Evolutionary conservation across 495 filamentous ascomycete species (phyloP).

Genomic region (Penicillium soppii): DNA sequence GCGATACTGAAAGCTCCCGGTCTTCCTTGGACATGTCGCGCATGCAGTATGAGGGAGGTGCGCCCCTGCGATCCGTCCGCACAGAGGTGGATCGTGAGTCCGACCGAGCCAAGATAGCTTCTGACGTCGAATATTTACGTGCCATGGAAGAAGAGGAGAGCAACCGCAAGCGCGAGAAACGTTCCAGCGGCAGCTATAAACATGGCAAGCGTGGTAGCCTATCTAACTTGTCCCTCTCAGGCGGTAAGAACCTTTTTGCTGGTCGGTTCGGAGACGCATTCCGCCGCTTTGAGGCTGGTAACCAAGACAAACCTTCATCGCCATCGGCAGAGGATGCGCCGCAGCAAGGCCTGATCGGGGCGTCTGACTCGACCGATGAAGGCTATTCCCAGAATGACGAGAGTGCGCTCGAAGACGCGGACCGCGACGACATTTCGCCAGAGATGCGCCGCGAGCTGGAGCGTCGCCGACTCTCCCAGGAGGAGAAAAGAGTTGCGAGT

Average conservation of each 20-base stretch:
- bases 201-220: slow-evolving; percentile 82
- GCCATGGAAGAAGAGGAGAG: slow-evolving; percentile 72
- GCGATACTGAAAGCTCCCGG: slow-evolving; percentile 55
- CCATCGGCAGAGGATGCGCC: slow-evolving; percentile 42
- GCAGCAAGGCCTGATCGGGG: slow-evolving; percentile 58
- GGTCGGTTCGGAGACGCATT: slow-evolving; percentile 96
- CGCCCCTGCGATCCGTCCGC: slow-evolving; percentile 34
- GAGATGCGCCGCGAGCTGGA: slow-evolving; percentile 92
- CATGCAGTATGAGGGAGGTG: slow-evolving; percentile 38
- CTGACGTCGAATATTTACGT: slow-evolving; percentile 84
- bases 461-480: slow-evolving; percentile 75
- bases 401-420: slow-evolving; percentile 49
- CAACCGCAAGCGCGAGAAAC: slow-evolving; percentile 67
- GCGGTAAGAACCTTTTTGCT: slow-evolving; percentile 81
- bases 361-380: slow-evolving; percentile 55
- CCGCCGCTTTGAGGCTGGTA: slow-evolving; percentile 79
- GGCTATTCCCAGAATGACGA: slow-evolving; percentile 53
- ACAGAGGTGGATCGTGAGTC: slow-evolving; percentile 37
- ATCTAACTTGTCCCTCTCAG: slow-evolving; percentile 69
- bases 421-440: slow-evolving; percentile 72
- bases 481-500: slow-evolving; percentile 87
- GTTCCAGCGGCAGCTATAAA: slow-evolving; percentile 58
- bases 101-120: slow-evolving; percentile 64
- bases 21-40: slow-evolving; percentile 40
- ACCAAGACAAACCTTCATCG: slow-evolving; percentile 53